Conservation (phyloP, 495 filamentous ascomycete species). For the Lophiostoma macrostomum region DNA sequence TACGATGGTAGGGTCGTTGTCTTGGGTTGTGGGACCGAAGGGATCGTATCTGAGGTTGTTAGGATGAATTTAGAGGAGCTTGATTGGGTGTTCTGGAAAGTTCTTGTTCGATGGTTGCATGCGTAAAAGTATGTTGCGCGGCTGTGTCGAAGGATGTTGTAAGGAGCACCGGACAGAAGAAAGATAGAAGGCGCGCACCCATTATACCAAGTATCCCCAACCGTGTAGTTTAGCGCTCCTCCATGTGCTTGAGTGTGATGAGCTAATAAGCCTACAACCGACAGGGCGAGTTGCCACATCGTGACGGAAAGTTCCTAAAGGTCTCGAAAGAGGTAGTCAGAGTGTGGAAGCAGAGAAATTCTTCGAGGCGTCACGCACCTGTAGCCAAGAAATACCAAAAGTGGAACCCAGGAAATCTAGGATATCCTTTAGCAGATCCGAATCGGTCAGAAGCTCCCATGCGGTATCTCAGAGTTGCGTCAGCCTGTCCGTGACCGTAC, state of each 20-base stretch:
- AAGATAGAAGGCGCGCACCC: slow-evolving; percentile 36
- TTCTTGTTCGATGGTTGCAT: too few relatives aligned
- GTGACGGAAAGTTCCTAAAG: background rate
- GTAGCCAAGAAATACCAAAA: too few relatives aligned
- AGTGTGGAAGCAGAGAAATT: background rate
- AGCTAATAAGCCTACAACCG: slow-evolving; percentile 9
- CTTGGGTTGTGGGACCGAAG: slow-evolving; percentile 38
- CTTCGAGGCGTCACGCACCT: background rate
- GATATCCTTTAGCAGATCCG: too few relatives aligned
- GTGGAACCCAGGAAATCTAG: too few relatives aligned
- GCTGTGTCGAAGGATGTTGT: too few relatives aligned
- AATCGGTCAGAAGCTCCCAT: too few relatives aligned
- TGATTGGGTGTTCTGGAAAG: background rate
- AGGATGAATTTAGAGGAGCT: background rate
- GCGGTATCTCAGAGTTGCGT: too few relatives aligned
- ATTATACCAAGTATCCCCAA: slow-evolving; percentile 50
- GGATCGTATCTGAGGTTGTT: slow-evolving; percentile 44
- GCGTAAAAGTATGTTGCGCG: too few relatives aligned
- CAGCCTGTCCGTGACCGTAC: too few relatives aligned
- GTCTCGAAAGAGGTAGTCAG: background rate
- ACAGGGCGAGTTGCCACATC: slow-evolving; percentile 9
- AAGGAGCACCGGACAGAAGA: too few relatives aligned
- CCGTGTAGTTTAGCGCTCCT: slow-evolving; percentile 56
- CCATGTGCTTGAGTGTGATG: slow-evolving; percentile 47
- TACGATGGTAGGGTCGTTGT: slow-evolving; percentile 41